Conservation (phyloP, 73 alveolate species). For the Paramecium octaurelia region DNA sequence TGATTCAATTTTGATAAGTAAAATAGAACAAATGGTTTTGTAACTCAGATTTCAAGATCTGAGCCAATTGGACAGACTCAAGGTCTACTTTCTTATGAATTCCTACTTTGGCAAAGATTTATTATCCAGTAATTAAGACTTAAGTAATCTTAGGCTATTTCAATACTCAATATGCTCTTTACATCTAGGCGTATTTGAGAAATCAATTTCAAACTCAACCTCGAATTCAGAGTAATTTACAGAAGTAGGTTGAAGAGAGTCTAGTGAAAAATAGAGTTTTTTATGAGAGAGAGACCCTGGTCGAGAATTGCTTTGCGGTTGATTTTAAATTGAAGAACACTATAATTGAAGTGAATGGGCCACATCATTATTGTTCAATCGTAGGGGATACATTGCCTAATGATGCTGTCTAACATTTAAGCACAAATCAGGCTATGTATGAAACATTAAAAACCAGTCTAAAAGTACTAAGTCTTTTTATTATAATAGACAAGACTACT, state of each 20-base stretch:
- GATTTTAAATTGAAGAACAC: slow-evolving; percentile 4
- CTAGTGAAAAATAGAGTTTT: not conserved
- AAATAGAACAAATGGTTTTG: not conserved
- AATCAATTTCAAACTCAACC: not conserved
- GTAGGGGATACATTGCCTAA: not conserved
- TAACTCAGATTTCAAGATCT: not conserved
- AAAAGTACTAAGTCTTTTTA: not conserved
- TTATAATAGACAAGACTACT: not conserved
- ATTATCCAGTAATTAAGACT: not conserved
- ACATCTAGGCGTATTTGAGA: not conserved
- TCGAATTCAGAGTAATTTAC: not conserved
- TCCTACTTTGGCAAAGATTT: not conserved
- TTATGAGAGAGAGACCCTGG: not conserved
- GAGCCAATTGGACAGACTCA: not conserved
- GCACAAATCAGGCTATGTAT: not conserved
- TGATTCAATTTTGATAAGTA: not conserved
- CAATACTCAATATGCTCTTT: not conserved
- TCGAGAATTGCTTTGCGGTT: slow-evolving; percentile 38
- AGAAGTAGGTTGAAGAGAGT: not conserved
- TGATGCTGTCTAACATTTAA: not conserved
- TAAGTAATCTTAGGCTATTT: not conserved
- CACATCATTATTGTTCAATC: not conserved
- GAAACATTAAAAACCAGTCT: not conserved
- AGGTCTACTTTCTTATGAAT: slow-evolving; percentile 3
- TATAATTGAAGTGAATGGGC: slow-evolving; percentile 36